Conservation (phyloP, 176 grass and related monocot genomes). For the Carex littledalei region DNA sequence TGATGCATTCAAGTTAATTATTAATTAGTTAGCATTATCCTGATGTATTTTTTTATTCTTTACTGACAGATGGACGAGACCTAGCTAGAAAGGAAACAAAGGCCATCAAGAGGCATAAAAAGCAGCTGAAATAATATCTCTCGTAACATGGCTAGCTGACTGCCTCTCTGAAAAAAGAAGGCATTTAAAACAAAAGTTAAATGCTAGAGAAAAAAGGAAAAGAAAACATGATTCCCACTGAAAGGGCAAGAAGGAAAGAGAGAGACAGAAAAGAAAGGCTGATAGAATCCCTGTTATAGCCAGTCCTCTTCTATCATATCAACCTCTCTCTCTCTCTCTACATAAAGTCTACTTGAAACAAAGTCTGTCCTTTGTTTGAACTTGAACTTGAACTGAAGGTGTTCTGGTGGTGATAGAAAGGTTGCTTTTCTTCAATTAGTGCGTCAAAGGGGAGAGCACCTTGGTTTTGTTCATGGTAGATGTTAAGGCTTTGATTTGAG, state of each 20-base stretch:
- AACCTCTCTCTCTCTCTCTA: neutral
- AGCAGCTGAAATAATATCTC: slow-evolving; percentile 20
- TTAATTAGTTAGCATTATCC: neutral
- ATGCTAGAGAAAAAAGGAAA: slow-evolving; percentile 19
- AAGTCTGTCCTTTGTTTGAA: slow-evolving; percentile 12
- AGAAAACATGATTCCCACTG: slow-evolving; percentile 24
- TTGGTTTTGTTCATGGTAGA: slow-evolving; percentile 10
- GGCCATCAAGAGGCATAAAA: slow-evolving; percentile 9
- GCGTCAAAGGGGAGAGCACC: slow-evolving; percentile 10
- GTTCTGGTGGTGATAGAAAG: slow-evolving; percentile 4
- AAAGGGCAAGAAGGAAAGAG: slow-evolving; percentile 20
- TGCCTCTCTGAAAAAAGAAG: slow-evolving; percentile 18
- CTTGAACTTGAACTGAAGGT: slow-evolving; percentile 12
- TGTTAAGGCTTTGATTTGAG: slow-evolving; percentile 13
- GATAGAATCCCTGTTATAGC: slow-evolving; percentile 28
- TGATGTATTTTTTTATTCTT: neutral
- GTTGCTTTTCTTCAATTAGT: slow-evolving; percentile 6
- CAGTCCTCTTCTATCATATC: slow-evolving; percentile 28
- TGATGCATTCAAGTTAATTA: neutral
- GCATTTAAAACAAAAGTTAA: slow-evolving; percentile 21
- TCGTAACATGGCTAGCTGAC: slow-evolving; percentile 15
- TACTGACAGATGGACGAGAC: neutral
- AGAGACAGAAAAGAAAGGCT: slow-evolving; percentile 27
- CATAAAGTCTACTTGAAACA: slow-evolving; percentile 25
- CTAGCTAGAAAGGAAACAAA: neutral